Conservation (phyloP, 2,329 filamentous ascomycete genomes). For the Pseudonectria buxi region DNA sequence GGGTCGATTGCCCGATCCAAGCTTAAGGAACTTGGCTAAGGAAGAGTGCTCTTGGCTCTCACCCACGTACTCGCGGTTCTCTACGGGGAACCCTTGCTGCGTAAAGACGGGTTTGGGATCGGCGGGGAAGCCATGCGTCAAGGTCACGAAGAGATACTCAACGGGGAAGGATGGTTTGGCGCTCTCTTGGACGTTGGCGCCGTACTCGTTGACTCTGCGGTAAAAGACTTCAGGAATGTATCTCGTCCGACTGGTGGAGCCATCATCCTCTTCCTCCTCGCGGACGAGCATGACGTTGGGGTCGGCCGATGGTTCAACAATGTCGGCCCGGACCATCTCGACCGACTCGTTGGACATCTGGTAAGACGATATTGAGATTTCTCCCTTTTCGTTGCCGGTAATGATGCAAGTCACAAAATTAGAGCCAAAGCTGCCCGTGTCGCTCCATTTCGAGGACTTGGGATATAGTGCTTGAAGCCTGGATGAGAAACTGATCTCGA, state of each 20-base stretch:
- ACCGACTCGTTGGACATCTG: conserved; percentile 93
- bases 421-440: conserved; percentile 87
- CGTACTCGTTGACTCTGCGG: conserved; percentile 91
- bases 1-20: conserved; percentile 51
- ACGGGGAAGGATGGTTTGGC: conserved; percentile 95
- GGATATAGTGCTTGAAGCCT: conserved; percentile 83
- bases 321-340: conserved; percentile 93
- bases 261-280: conserved; percentile 80
- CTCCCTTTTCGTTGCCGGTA: conserved; percentile 82
- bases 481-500: conserved; percentile 85
- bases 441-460: conserved; percentile 92
- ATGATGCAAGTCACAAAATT: conserved; percentile 96
- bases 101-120: conserved; percentile 71
- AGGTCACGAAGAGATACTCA: conserved; percentile 89
- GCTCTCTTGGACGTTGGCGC: conserved; percentile 92
- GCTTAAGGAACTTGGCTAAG: conserved; percentile 62
- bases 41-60: conserved; percentile 73
- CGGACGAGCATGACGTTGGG: conserved; percentile 92
- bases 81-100: conserved; percentile 72
- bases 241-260: conserved; percentile 58
- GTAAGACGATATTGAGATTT: conserved; percentile 85
- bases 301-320: conserved; percentile 91
- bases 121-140: conserved; percentile 93
- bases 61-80: conserved; percentile 83
- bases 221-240: conserved; percentile 99